Base-by-base conservation (phyloP, 164 flowering plant species). In the Dillenia suffruticosa region DNA sequence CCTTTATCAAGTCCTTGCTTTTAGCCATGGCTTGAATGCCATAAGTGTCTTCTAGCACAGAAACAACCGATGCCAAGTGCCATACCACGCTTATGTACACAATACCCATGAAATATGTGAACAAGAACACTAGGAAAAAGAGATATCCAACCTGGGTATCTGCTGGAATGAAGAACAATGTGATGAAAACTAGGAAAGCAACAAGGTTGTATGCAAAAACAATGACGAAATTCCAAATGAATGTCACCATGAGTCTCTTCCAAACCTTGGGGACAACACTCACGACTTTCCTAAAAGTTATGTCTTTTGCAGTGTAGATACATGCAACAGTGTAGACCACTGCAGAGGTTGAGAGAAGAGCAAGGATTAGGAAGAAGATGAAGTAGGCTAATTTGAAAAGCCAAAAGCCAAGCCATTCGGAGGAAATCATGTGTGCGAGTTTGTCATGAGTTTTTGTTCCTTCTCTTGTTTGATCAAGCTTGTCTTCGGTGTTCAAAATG, bases 31-130 rank as follows among this genome's bases (percentile, higher is more conserved):
- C 90, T 50, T 56, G 53, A 12, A 78, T 7, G 26, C 96, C 90
- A 14, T 70, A 75, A 0, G 43, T 44, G 3, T 81, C 85, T 62
- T 89, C 92, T 44, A 86, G 51, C 1, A 89, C 87, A 2, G 90
- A 74, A 0, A 87, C 65, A 5, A 89, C 87, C 56, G 79, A 76
- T 1, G 92, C 96, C 71, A 89, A 16, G 3, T 82, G 85, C 87
- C 89, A 89, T 0, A 85, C 59, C 0, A 82, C 24, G 54, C 65
- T 71, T 8, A 85, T 56, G 65, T 84, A 85, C 22, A 84, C 77
- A 13, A 84, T 49, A 12, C 87, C 89, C 0, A 56, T 3, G 0
- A 70, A 22, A 64, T 77, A 85, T 0, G 60, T 14, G 19, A 74
- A 17, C 9, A 55, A 3, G 5, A 83, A 12, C 9, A 70, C 9